A percentile compares a stretch with the other conserved stretches of the same genome.
Evolutionary conservation across 352 stramenopile species (phyloP).

Genomic region (Pythium plurisporium): DNA sequence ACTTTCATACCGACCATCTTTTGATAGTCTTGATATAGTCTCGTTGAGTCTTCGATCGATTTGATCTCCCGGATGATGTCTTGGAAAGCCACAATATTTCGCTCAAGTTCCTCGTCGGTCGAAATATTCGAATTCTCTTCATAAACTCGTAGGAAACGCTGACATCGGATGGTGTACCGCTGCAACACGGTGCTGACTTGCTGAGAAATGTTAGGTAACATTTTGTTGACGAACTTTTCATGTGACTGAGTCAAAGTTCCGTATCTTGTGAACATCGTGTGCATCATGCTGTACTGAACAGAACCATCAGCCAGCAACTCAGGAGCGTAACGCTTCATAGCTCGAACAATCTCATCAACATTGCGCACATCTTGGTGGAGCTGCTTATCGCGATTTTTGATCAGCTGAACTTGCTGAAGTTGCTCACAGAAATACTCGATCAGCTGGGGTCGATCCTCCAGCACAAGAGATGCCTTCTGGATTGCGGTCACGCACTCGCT

Average conservation of each 20-base stretch:
- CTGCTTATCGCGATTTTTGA: conserved; percentile 53
- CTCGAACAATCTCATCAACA: conserved; percentile 56
- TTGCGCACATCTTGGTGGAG: conserved; percentile 67
- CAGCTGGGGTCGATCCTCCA: conserved; percentile 66
- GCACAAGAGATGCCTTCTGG: conserved; percentile 39
- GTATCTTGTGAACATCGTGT: conserved; percentile 48
- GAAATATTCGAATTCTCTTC: conserved; percentile 42
- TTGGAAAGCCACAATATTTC: conserved; percentile 42
- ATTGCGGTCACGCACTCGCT: conserved; percentile 35
- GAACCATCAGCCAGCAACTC: conserved; percentile 23
- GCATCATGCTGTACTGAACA: conserved; percentile 45
- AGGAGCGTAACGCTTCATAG: conserved; percentile 42
- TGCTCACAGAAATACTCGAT: conserved; percentile 73
- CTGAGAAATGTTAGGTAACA: conserved; percentile 62
- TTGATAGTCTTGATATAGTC: conserved; percentile 69
- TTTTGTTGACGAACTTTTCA: conserved; percentile 57
- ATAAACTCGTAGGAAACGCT: conserved; percentile 45
- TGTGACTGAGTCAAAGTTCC: conserved; percentile 40
- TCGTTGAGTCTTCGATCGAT: conserved; percentile 44
- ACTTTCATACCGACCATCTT: conserved; percentile 63
- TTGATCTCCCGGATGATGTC: conserved; percentile 44
- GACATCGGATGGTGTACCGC: conserved; percentile 46
- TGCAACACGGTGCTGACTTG: conserved; percentile 57
- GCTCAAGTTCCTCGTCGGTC: conserved; percentile 56
- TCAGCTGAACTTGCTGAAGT: conserved; percentile 44